Base-by-base conservation (phyloP, 257 asterid species). In the Knoxia roxburghii region DNA sequence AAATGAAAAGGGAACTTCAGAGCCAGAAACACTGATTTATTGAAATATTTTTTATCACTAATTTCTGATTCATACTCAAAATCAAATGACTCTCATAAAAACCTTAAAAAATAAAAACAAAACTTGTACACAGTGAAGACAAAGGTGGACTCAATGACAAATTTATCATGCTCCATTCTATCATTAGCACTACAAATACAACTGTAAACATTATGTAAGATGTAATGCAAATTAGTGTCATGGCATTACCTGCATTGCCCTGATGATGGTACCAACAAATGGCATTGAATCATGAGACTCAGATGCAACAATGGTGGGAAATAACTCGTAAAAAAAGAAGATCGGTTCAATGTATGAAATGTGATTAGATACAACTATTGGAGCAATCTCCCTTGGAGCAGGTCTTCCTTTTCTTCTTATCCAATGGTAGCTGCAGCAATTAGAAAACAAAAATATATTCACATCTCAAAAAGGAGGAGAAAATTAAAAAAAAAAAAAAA, bases 241-340 rank as follows among this genome's bases (percentile, higher is more conserved):
- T 48, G 23, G 17, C n/a, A 40, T 45, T 93, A 93, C 96, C 98
- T 94, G 99, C 99, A 94, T 94, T 65, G 99, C 95, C 77, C 96
- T 80, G 82, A 94, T 94, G 81, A 94, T 94, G 80, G 99, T 94
- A 70, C 99, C 99, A 72, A 94, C 96, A 65, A 94, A 82, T 8
- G 98, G 98, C 95, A 89, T 90, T 68, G 99, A 84, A 84, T 91
- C 96, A 78, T 94, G 99, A 35, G 99, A 84, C 64, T 94, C 95
- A 0, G 99, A 82, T 43, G 99, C 76, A 68, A 94, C 98, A 60
- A 91, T 91, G 81, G 96, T 88, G 18, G 99, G 99, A 82, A 77
- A 90, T 60, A 94, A 79, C 75, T 94, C 96, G 72, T 87, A 90
- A 86, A 94, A 90, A 81, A 73, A 94, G 95, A 94, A 94, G 57